Conservation (phyloP, 116 monocot genomes). For the Trichopus zeylanicus region DNA sequence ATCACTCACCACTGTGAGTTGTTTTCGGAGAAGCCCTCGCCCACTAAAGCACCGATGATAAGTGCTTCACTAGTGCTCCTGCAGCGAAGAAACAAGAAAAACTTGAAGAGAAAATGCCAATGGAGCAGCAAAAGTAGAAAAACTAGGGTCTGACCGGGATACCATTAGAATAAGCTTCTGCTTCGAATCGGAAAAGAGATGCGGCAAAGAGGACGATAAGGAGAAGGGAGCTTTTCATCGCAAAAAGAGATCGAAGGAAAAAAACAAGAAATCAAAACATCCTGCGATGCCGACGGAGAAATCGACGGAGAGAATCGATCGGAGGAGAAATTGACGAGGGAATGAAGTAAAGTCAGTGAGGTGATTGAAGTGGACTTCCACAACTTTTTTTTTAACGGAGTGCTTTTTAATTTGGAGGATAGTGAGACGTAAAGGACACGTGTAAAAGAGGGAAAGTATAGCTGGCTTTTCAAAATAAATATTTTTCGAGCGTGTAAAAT, state of each 20-base stretch:
- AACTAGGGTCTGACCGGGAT: not conserved
- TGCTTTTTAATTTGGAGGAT: too few species aligned
- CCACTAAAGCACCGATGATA: slow-evolving; percentile 78
- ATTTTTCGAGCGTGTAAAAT: too few species aligned
- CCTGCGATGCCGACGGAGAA: not conserved
- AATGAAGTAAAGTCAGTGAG: too few species aligned
- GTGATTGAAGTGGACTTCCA: too few species aligned
- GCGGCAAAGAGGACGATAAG: slow-evolving; percentile 12
- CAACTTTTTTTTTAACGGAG: too few species aligned
- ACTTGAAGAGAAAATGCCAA: not conserved
- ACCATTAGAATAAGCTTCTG: slow-evolving; percentile 27
- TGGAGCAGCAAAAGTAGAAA: not conserved
- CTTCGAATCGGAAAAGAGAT: slow-evolving; percentile 6
- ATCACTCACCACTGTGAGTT: slow-evolving; percentile 36
- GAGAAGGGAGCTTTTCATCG: slow-evolving; percentile 11
- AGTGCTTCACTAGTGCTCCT: slow-evolving; percentile 48
- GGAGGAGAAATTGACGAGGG: too few species aligned
- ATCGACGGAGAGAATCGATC: not conserved
- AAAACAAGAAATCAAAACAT: not conserved
- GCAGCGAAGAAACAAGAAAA: slow-evolving; percentile 1
- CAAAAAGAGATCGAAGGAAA: not conserved
- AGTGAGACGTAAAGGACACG: too few species aligned
- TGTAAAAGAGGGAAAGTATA: too few species aligned
- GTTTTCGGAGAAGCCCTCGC: slow-evolving; percentile 36
- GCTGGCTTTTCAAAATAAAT: too few species aligned